A percentile compares a stretch with the other conserved stretches of the same genome.
phyloP scores from a whole-genome alignment of 768 basidiomycete genomes.

The Daedaleopsis nitida region DNA sequence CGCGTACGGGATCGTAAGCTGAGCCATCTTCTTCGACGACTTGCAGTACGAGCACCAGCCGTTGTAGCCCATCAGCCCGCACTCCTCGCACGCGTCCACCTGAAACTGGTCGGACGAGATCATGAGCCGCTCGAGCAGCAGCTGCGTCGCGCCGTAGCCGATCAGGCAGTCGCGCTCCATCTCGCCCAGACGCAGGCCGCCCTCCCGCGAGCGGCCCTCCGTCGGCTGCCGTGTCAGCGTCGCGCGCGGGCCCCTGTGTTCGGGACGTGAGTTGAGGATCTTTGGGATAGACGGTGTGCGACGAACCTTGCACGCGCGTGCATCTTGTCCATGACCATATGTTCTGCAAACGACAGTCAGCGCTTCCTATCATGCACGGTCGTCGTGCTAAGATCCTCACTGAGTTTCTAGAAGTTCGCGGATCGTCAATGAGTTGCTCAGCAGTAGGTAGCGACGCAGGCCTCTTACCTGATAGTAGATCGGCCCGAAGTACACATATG shows the following conservation, averaged over 20 bases:
- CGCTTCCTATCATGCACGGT: neutral
- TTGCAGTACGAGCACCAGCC: slow-evolving; percentile 99
- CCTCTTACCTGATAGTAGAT: slow-evolving; percentile 89
- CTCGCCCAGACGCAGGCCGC: slow-evolving; percentile 94
- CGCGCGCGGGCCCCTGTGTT: slow-evolving; percentile 85
- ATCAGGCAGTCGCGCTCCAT: slow-evolving; percentile 99
- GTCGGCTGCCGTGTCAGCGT: slow-evolving; percentile 97
- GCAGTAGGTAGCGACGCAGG: neutral
- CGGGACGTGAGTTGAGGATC: neutral
- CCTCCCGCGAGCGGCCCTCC: slow-evolving; percentile 96
- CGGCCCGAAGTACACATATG: slow-evolving; percentile 98
- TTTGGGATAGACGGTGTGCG: neutral
- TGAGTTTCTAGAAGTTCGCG: slow-evolving; percentile 73
- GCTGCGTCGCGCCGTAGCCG: slow-evolving; percentile 97
- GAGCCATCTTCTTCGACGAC: slow-evolving; percentile 94
- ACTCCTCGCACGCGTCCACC: slow-evolving; percentile 92
- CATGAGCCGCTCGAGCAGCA: slow-evolving; percentile 96
- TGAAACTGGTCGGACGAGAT: slow-evolving; percentile 99
- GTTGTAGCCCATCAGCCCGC: slow-evolving; percentile 92
- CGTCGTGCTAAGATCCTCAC: slow-evolving; percentile 49
- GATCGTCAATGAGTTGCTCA: too few species aligned
- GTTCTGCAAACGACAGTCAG: slow-evolving; percentile 50
- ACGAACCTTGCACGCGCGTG: slow-evolving; percentile 92
- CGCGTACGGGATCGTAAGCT: slow-evolving; percentile 94
- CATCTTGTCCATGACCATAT: slow-evolving; percentile 99